Base-by-base conservation (phyloP, 176 grass and related monocot species). In the Musa acuminata region DNA sequence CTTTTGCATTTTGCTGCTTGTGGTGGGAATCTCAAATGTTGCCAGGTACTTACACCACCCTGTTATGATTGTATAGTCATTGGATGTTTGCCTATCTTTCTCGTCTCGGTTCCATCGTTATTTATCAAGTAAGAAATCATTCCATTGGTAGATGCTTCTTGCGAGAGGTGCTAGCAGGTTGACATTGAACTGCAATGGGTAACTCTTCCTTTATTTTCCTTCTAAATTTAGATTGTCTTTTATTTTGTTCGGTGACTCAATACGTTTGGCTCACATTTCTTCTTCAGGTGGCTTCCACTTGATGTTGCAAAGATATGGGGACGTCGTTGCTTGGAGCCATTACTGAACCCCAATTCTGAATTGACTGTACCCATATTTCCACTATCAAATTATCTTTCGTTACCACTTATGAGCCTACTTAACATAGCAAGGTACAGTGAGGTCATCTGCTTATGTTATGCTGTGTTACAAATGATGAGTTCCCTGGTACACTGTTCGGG, bases 401-500 rank as follows among this genome's bases (percentile, higher is more conserved):
- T 99, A 59, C 95, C 95, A 82, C 91, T 99, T 62, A 87, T 87
- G 88, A 94, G 95, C 84, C 87, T 99, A 85, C 90, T 99, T 78
- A 94, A 87, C 83, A 94, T 99, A 84, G 95, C 95, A 79, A 90
- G 95, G 95, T 91, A 85, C 29, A 17, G 3, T 51, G 10, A 13
- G 16, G 19, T 50, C 16, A 17, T 59, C 8, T n/a, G 11, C 64
- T 62, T 59, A 13, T 57, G 25, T 43, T 12, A 60, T 7, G 8
- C 12, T 7, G 13, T 20, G 13, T 60, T 16, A 0, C 12, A 6
- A 17, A 13, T 60, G 13, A 7, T 17, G 57, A 17, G n/a, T 60
- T 17, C 57, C 16, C 16, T 12, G 11, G 20, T 5, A n/a, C 3
- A 60, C n/a, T 8, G 13, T 60, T 60, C 57, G 13, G n/a, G 13